These are phyloP conservation scores for Cladosporium sphaerospermum DNA, from an alignment of 2,329 filamentous ascomycete genomes.

Conservation along the genomic window DNA sequence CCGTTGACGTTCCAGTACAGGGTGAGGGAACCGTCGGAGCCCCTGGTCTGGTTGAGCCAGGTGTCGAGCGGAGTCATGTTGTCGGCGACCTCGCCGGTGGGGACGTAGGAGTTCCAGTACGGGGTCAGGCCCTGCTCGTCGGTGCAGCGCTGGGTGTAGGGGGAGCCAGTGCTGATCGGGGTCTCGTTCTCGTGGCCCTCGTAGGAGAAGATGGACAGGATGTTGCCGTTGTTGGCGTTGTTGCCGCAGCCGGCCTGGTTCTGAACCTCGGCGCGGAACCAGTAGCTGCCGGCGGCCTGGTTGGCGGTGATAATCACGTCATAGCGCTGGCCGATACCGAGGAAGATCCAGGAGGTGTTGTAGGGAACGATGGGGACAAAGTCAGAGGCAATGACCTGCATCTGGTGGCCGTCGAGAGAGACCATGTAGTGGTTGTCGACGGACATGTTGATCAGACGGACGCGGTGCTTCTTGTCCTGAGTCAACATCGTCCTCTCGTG, in stretches of 20 bases:
- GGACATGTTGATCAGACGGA: conserved; percentile 42
- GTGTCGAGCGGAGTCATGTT: conserved; percentile 23
- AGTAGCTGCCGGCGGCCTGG: conserved; percentile 29
- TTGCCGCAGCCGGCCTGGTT: conserved; percentile 40
- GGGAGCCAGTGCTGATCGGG: conserved; percentile 26
- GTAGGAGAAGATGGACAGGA: conserved; percentile 36
- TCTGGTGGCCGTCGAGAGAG: conserved; percentile 30
- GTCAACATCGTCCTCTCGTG: conserved; percentile 29
- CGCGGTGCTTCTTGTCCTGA: conserved; percentile 37
- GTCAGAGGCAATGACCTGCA: conserved; percentile 29
- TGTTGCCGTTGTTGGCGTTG: conserved; percentile 28
- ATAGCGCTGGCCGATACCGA: conserved; percentile 38
- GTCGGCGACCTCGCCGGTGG: conserved; percentile 24
- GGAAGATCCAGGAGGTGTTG: conserved; percentile 25
- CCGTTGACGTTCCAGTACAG: conserved; percentile 35
- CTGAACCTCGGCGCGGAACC: conserved; percentile 30
- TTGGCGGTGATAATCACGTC: conserved; percentile 36
- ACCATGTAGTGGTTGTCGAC: conserved; percentile 40
- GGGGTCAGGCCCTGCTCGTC: conserved; percentile 37
- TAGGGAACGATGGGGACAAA: conserved; percentile 30
- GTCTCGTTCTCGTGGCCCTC: conserved; percentile 26
- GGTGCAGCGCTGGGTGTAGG: conserved; percentile 34
- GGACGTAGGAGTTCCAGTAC: conserved; percentile 33
- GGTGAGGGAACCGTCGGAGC: conserved; percentile 24
- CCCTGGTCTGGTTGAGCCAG: conserved; percentile 25